phyloP scores from a whole-genome alignment of 208 protist species.

The Porcisia deanei region DNA sequence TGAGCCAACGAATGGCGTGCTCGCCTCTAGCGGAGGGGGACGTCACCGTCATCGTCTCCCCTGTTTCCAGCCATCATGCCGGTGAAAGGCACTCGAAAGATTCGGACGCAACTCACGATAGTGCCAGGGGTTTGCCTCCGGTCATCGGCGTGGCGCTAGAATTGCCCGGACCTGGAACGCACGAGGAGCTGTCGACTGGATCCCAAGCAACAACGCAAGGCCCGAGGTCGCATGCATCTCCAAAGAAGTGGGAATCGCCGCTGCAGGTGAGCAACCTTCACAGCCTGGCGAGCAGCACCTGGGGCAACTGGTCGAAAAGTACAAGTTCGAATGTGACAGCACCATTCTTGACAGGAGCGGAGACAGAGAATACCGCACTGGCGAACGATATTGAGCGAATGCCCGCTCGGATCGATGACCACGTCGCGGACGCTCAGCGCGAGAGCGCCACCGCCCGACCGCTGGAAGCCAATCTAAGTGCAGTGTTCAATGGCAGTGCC shows the following conservation, averaged over 20 bases:
- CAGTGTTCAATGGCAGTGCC: constrained; percentile 9
- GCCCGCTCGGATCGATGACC: background rate
- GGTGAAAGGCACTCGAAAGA: background rate
- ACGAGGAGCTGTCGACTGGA: background rate
- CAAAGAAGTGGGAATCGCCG: background rate
- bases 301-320: background rate
- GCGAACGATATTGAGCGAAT: no score
- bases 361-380: background rate
- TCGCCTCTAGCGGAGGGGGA: background rate
- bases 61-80: background rate
- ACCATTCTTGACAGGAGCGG: background rate
- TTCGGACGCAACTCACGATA: background rate
- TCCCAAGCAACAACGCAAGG: background rate
- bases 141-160: background rate
- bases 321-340: background rate
- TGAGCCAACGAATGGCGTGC: background rate
- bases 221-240: background rate
- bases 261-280: background rate
- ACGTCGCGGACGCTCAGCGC: background rate
- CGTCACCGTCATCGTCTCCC: background rate
- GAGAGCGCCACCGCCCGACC: background rate
- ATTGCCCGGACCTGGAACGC: background rate
- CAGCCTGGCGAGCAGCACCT: constrained; percentile 2
- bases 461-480: constrained; percentile 7
- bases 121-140: background rate